Base-by-base conservation (phyloP, 768 basidiomycete species). In the Pholiota microspora region DNA sequence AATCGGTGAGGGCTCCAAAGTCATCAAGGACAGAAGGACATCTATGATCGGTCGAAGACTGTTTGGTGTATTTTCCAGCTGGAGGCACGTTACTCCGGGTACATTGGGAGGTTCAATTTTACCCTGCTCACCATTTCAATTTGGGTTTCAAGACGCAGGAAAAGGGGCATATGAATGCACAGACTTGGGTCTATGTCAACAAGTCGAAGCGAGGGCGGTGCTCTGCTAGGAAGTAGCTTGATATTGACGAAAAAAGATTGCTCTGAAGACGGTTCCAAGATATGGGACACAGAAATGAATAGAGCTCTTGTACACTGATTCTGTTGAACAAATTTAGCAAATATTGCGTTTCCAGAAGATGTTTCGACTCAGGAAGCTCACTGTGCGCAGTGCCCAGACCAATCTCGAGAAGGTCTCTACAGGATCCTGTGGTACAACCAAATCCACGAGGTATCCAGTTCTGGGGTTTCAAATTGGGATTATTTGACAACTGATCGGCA, bases 211-310 rank as follows among this genome's bases (percentile, higher is more conserved):
- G 24, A 40, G 35, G 25, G 23, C 42, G 24, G 10, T 28, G 67
- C 31, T 5, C 62, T 59, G 21, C 45, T 40, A 2, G 57, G 40
- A 5, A 73, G 62, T 32, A 71, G 58, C 2, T 50, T 49, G 24
- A 59, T 53, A 59, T 85, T 83, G 27, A 84, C 73, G 54, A 86
- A 72, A 64, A 86, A 84, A 2, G 80, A 78, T 59, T 86, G 84
- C 12, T 71, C 67, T 3, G 78, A 74, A 28, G 60, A 47, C 9
- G 73, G 55, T 24, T 85, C 82, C 44, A 77, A 73, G 42, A 83
- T 55, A 58, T 82, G 72, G 29, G 73, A 53, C 25, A 86, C 66
- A 32, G 67, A 51, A 8, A 62, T 34, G 64, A 86, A 86, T 15
- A 58, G 40, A 7, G 62, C 8, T 36, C 56, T 62, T 57, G 63